A percentile compares a stretch with the other conserved stretches of the same genome.
Evolutionary conservation across 805 yeast genomes (phyloP).

Genomic region (Yarrowia keelungensis): DNA sequence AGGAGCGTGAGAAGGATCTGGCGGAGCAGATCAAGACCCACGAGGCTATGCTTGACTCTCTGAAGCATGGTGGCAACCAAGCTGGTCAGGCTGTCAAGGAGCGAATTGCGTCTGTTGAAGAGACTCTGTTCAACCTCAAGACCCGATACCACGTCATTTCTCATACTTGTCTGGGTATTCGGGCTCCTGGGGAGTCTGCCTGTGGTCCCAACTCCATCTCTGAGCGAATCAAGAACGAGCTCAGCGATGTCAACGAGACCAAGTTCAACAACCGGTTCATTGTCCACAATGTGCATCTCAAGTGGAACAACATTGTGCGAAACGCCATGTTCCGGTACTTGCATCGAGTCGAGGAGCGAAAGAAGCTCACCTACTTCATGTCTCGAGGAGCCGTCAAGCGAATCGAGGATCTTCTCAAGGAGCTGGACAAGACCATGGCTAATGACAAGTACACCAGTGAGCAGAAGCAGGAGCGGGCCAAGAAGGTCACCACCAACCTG

Average conservation of each 20-base stretch:
- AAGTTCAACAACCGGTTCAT: conserved; percentile 71
- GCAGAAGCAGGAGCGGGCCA: conserved; percentile 33
- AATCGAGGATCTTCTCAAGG: conserved; percentile 58
- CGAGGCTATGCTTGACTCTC: conserved; percentile 48
- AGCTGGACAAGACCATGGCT: conserved; percentile 45
- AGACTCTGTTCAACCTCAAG: conserved; percentile 41
- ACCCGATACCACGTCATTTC: conserved; percentile 40
- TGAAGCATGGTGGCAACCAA: conserved; percentile 43
- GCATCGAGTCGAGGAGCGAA: conserved; percentile 56
- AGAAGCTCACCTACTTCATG: conserved; percentile 55
- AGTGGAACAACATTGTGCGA: conserved; percentile 78
- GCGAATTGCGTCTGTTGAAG: conserved; percentile 41
- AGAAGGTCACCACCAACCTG: conserved; percentile 33
- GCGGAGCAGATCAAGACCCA: conserved; percentile 48
- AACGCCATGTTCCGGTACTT: conserved; percentile 68
- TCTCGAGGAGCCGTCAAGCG: conserved; percentile 59
- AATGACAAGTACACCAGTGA: conserved; percentile 18
- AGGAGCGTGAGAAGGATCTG: conserved; percentile 46
- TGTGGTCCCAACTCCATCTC: conserved; percentile 26
- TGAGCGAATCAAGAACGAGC: conserved; percentile 31
- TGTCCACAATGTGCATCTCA: conserved; percentile 72
- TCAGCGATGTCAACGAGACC: conserved; percentile 34
- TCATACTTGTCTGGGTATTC: conserved; percentile 10
- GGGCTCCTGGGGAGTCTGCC: conserved; percentile 35
- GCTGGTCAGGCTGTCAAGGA: conserved; percentile 42